Conservation (phyloP, 306 rosid species). For the Sindora glabra region DNA sequence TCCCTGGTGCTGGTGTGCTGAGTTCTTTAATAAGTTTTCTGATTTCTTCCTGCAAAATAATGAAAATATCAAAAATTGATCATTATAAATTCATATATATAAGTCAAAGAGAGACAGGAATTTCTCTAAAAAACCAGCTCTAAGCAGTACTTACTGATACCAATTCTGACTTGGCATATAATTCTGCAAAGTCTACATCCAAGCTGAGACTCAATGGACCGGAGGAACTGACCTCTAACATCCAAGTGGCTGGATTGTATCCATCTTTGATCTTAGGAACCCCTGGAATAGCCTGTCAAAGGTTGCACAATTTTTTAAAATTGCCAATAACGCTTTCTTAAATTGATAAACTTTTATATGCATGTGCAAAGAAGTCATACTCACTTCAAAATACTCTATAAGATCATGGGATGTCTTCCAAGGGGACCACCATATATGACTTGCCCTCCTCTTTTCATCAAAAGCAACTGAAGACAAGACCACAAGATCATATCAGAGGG, state of each 20-base stretch:
- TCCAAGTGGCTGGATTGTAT: slow-evolving; percentile 22
- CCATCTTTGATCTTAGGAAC: slow-evolving; percentile 16
- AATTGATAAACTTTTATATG: background rate
- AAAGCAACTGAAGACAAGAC: slow-evolving; percentile 4
- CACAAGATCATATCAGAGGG: background rate
- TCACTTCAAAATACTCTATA: slow-evolving; percentile 22
- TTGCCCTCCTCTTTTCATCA: slow-evolving; percentile 28
- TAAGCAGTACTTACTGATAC: slow-evolving; percentile 7
- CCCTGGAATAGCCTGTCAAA: slow-evolving; percentile 10
- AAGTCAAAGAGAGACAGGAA: slow-evolving; percentile 1
- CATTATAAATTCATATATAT: background rate
- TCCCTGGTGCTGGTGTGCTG: slow-evolving; percentile 4
- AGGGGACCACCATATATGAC: slow-evolving; percentile 18
- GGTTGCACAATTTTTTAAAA: background rate
- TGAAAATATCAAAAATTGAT: background rate
- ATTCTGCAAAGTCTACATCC: slow-evolving; percentile 13
- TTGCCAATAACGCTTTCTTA: no score
- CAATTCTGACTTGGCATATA: slow-evolving; percentile 4
- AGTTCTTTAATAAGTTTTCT: slow-evolving; percentile 6
- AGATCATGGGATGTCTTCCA: slow-evolving; percentile 16
- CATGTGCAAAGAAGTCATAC: background rate
- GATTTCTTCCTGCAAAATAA: slow-evolving; percentile 1
- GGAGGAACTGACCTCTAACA: slow-evolving; percentile 19
- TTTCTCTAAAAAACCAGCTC: background rate
- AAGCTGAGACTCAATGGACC: background rate